Conservation (phyloP, 768 basidiomycete genomes). For the Psilocybe subaeruginosa region DNA sequence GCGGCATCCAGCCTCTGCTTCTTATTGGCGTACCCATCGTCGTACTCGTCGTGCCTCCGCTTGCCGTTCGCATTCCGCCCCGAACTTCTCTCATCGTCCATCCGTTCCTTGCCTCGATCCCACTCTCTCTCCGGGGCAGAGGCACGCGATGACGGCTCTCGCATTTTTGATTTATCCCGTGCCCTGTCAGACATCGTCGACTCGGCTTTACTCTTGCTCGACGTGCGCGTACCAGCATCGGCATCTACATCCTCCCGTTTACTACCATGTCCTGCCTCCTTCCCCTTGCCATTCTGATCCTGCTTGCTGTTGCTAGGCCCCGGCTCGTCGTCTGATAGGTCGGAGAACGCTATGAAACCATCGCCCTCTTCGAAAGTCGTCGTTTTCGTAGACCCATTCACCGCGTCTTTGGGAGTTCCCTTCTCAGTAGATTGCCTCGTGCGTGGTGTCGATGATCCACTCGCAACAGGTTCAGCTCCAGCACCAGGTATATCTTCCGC, state of each 20-base stretch:
- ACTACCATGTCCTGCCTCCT: conserved; percentile 6
- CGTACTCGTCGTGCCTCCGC: conserved; percentile 22
- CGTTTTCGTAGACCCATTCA: background rate
- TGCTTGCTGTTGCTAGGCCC: conserved; percentile 11
- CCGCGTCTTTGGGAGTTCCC: background rate
- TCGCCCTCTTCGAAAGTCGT: conserved; percentile 32
- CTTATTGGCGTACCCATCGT: conserved; percentile 48
- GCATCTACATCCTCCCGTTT: conserved; percentile 1
- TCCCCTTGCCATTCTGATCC: conserved; percentile 23
- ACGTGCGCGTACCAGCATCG: background rate
- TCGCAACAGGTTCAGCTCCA: conserved; percentile 16
- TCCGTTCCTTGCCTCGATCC: conserved; percentile 38
- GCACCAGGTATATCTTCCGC: background rate
- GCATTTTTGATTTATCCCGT: conserved; percentile 9
- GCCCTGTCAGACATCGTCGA: conserved; percentile 5
- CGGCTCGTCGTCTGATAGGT: conserved; percentile 21
- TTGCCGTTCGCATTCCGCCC: conserved; percentile 18
- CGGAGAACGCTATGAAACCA: conserved; percentile 31
- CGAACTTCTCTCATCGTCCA: conserved; percentile 23
- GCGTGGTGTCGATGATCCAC: conserved; percentile 20
- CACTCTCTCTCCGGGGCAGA: conserved; percentile 35
- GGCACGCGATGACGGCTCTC: conserved; percentile 2
- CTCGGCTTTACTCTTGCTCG: background rate
- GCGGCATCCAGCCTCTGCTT: conserved; percentile 54
- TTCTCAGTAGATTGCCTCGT: background rate